Evolutionary conservation across 345 rosid species (phyloP).

Genomic region (Atalantia buxifolia): DNA sequence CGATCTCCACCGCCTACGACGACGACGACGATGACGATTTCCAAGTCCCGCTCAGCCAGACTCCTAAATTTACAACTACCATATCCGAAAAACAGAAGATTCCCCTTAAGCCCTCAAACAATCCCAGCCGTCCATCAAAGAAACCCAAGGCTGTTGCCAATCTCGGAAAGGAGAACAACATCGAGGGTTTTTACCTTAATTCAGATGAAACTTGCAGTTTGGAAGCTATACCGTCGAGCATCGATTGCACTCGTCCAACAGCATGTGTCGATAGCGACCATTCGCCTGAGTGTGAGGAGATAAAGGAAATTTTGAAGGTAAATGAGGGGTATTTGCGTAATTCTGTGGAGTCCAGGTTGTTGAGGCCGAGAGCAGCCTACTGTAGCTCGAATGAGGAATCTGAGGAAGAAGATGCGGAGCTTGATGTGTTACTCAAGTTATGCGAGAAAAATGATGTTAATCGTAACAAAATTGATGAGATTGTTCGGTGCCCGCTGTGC

Average conservation of each 20-base stretch:
- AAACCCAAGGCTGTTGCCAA: slow-evolving; percentile 26
- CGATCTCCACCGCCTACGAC: background rate
- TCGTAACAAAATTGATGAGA: slow-evolving; percentile 10
- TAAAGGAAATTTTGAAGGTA: slow-evolving; percentile 23
- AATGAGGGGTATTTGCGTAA: slow-evolving; percentile 46
- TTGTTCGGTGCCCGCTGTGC: slow-evolving; percentile 72
- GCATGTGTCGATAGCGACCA: background rate
- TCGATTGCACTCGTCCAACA: slow-evolving; percentile 33
- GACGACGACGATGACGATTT: slow-evolving; percentile 48
- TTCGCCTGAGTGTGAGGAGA: slow-evolving; percentile 1
- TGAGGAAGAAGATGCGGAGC: slow-evolving; percentile 38
- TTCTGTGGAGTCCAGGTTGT: slow-evolving; percentile 62
- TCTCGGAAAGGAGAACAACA: slow-evolving; percentile 50
- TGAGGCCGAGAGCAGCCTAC: slow-evolving; percentile 22
- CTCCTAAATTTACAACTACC: slow-evolving; percentile 11
- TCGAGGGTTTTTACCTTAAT: background rate
- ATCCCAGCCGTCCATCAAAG: slow-evolving; percentile 33
- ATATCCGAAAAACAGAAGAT: slow-evolving; percentile 12
- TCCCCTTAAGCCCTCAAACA: slow-evolving; percentile 30
- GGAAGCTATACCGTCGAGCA: slow-evolving; percentile 64
- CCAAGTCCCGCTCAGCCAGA: slow-evolving; percentile 46
- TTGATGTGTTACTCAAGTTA: slow-evolving; percentile 57
- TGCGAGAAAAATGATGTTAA: slow-evolving; percentile 33
- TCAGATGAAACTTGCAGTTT: slow-evolving; percentile 43
- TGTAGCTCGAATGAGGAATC: slow-evolving; percentile 22